These are phyloP conservation scores for Trichosanthes truncata DNA, from an alignment of 306 rosid species.

Conservation along the genomic window DNA sequence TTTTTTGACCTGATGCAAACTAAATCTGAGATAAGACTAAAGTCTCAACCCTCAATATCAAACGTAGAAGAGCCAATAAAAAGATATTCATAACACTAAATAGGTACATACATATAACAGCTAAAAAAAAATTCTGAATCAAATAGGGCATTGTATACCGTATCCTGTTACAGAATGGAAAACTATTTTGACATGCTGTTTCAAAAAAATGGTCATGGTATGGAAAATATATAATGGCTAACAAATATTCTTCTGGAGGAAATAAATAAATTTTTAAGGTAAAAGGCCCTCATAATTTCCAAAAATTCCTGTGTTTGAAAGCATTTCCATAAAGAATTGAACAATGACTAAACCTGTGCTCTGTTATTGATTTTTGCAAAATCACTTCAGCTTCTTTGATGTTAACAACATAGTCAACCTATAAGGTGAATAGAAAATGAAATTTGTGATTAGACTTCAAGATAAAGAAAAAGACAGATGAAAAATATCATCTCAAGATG, in stretches of 20 bases:
- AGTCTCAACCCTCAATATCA: background rate
- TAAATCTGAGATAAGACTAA: background rate
- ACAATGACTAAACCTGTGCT: slow-evolving; percentile 48
- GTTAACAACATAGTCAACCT: slow-evolving; percentile 79
- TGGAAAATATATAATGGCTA: background rate
- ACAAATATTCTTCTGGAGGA: background rate
- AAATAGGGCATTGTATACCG: background rate
- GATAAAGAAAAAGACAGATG: background rate
- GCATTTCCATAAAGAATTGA: background rate
- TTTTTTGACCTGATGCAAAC: background rate
- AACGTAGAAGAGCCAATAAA: background rate
- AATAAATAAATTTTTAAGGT: background rate
- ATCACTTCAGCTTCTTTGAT: slow-evolving; percentile 74
- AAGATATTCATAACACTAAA: background rate
- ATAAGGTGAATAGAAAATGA: slow-evolving; percentile 6
- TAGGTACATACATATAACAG: background rate
- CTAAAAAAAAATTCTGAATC: background rate
- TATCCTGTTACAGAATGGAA: too few relatives aligned
- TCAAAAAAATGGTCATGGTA: too few relatives aligned
- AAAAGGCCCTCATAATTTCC: background rate
- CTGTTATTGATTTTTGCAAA: slow-evolving; percentile 60
- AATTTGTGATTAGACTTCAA: background rate
- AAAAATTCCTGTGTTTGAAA: background rate
- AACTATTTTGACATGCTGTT: too few relatives aligned
- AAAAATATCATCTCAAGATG: background rate